Base-by-base conservation (phyloP, 495 filamentous ascomycete species). In the Friedmanniomyces endolithicus region DNA sequence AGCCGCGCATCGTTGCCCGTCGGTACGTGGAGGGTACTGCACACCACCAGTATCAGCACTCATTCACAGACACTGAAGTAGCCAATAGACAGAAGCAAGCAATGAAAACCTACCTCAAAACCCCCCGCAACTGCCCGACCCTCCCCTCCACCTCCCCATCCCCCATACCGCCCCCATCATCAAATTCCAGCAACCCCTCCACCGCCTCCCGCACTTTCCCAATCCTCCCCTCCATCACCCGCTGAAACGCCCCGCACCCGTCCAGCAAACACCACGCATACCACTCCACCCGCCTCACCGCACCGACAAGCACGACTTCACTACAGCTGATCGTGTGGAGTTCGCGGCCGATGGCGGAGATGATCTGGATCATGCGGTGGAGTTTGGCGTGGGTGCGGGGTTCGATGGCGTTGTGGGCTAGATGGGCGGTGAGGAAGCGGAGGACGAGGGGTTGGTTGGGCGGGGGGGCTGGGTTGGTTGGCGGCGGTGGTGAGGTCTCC, bases 11-110 rank as follows among this genome's bases (percentile, higher is more conserved):
- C 53, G 34, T 56, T 52, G 1, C 48, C 53, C 3, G 58, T 56
- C 9, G 58, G 58, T 19, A 50, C 20, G 47, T 60, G 52, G 22
- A 59, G 45, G 6, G 29, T 59, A 17, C 52, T 59, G n/a, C 16
- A 8, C 33, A 14, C 37, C 37, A 16, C 16, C 3, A 9, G 2
- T n/a, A 24, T 48, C 22, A 48, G 45, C 45, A 17, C 23, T 31
- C 6, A 12, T 50, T 27, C 9, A 48, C 46, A 27, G 19, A 19
- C 44, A 16, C 22, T 44, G 25, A 12, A 7, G 12, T 8, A 9
- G 12, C 44, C 2, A 6, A 6, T 23, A 11, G 44, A 31, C 27
- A 9, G 4, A 41, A 23, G 20, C 8, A 27, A 6, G 11, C 6
- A 23, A 11, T 25, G 1, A 4, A 14, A 14, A 48, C 52, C 25